phyloP scores from a whole-genome alignment of 73 alveolate genomes.

The Uronychia setigera region DNA sequence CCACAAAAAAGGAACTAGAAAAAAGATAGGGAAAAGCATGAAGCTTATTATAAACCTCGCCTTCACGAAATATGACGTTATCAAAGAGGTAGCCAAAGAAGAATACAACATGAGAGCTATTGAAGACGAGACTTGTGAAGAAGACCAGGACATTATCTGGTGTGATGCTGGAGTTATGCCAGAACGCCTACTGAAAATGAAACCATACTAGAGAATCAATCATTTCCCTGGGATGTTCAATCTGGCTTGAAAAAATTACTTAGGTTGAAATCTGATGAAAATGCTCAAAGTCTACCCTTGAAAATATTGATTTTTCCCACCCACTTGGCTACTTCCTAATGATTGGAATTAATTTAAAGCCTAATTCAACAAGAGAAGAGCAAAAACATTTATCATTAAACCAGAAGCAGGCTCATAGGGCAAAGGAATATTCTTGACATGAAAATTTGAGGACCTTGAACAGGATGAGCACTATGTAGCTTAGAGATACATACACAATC shows the following conservation, averaged over 20 bases:
- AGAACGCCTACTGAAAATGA: constrained; percentile 31
- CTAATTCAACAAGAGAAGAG: constrained; percentile 31
- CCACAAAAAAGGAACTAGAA: no score
- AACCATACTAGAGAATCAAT: constrained; percentile 70
- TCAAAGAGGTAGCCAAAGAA: neutral
- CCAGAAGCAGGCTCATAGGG: constrained; percentile 81
- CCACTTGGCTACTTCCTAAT: constrained; percentile 85
- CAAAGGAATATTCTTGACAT: constrained; percentile 64
- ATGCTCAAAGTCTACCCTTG: constrained; percentile 72
- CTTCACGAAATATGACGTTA: neutral
- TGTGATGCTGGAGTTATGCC: constrained; percentile 14
- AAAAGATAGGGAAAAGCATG: neutral
- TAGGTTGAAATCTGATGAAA: constrained; percentile 75
- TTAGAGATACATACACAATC: constrained; percentile 71
- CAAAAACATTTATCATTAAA: constrained; percentile 73
- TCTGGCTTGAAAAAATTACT: constrained; percentile 72
- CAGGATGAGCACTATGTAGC: constrained; percentile 51
- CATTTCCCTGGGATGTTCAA: constrained; percentile 89
- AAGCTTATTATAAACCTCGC: neutral
- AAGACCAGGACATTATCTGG: constrained; percentile 20
- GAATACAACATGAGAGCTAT: neutral
- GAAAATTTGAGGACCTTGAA: constrained; percentile 33
- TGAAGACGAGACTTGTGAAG: constrained; percentile 3
- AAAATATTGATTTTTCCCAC: constrained; percentile 78
- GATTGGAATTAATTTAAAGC: constrained; percentile 74